Percentiles rank a stretch among this genome's conserved stretches.
Conservation (phyloP, 23 red algal genomes). For the Gracilariopsis chorda region DNA sequence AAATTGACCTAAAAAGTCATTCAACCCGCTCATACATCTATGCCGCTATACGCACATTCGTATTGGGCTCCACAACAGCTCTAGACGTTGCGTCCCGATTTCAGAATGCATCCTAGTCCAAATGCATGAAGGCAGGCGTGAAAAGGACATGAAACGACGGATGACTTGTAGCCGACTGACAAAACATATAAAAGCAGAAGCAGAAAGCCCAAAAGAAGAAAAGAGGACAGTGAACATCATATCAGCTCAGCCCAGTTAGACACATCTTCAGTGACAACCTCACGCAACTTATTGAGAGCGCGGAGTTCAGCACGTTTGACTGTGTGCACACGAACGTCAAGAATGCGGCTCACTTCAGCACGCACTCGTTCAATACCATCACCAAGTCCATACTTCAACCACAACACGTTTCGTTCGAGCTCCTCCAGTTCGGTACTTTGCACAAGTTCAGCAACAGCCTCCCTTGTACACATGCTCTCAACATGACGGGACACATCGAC, state of each 20-base stretch:
- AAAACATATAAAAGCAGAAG: too few relatives aligned
- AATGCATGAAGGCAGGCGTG: too few relatives aligned
- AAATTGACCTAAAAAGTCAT: too few relatives aligned
- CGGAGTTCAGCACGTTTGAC: slow-evolving; percentile 26
- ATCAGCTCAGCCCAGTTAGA: slow-evolving; percentile 47
- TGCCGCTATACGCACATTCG: too few relatives aligned
- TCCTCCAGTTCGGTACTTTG: slow-evolving; percentile 30
- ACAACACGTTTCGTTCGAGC: slow-evolving; percentile 44
- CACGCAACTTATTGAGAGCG: slow-evolving; percentile 53
- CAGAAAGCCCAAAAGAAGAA: too few relatives aligned
- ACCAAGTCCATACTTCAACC: slow-evolving; percentile 46
- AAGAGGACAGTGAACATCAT: too few relatives aligned
- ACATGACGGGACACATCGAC: slow-evolving; percentile 55
- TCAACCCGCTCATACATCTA: too few relatives aligned
- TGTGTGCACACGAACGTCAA: slow-evolving; percentile 44
- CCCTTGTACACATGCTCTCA: slow-evolving; percentile 17
- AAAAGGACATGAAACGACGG: too few relatives aligned
- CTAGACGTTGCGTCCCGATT: too few relatives aligned
- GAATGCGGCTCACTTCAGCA: slow-evolving; percentile 36
- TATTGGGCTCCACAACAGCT: too few relatives aligned
- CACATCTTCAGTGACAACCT: slow-evolving; percentile 11
- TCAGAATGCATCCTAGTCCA: too few relatives aligned
- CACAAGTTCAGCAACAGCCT: slow-evolving; percentile 45
- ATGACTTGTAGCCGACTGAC: too few relatives aligned
- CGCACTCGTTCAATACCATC: slow-evolving; percentile 47